Evolutionary conservation across 225 moss, liverwort and hornwort species (phyloP).

Genomic region (Polytrichum commune): DNA sequence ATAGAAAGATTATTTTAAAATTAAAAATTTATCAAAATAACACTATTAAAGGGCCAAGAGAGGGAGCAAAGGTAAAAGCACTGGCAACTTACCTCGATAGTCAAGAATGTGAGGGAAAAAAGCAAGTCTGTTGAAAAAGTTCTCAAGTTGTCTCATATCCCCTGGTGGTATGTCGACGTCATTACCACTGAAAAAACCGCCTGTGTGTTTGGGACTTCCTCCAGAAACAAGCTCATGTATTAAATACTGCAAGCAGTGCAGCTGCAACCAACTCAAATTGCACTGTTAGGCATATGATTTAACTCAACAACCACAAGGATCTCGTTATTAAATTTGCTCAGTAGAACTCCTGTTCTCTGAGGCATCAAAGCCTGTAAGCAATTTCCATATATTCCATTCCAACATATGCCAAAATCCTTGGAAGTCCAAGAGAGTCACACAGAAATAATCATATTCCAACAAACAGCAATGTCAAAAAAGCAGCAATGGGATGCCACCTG

Average conservation of each 20-base stretch:
- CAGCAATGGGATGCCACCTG: constrained; percentile 31
- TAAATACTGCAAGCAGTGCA: constrained; percentile 95
- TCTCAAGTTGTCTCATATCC: constrained; percentile 90
- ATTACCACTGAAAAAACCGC: constrained; percentile 92
- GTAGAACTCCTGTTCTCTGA: no score
- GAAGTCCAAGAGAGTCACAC: no score
- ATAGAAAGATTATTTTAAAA: not conserved
- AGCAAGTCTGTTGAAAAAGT: constrained; percentile 89
- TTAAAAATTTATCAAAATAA: no score
- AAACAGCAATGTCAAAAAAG: no score
- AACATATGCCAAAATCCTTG: no score
- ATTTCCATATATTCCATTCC: no score
- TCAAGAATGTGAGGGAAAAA: constrained; percentile 97
- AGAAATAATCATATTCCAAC: no score
- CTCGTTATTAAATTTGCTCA: no score
- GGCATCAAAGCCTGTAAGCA: no score
- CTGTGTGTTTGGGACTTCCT: constrained; percentile 87
- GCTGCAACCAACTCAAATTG: constrained; percentile 50
- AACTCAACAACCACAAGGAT: no score
- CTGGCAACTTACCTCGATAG: constrained; percentile 69
- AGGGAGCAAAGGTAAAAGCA: not conserved
- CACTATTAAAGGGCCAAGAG: no score
- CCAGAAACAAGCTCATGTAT: constrained; percentile 96
- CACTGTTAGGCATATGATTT: not conserved
- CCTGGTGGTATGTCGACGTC: constrained; percentile 82